Conservation (phyloP, 2,329 filamentous ascomycete genomes). For the Calonectria pteridis region DNA sequence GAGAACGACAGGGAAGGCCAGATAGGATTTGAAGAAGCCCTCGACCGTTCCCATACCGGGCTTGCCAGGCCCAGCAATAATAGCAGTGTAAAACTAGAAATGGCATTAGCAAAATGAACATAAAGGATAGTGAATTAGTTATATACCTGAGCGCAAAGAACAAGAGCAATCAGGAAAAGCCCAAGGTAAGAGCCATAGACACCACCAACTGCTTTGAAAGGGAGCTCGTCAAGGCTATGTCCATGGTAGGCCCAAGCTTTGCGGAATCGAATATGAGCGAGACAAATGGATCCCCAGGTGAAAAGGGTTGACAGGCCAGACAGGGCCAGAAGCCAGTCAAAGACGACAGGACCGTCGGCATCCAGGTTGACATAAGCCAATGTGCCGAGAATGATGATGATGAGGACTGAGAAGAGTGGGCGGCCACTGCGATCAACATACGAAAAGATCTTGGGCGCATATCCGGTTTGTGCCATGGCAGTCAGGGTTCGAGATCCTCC, state of each 20-base stretch:
- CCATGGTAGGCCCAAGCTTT: constrained; percentile 70
- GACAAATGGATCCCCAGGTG: constrained; percentile 74
- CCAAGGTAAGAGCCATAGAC: constrained; percentile 74
- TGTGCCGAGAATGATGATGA: constrained; percentile 61
- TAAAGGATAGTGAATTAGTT: neutral
- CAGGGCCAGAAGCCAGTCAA: constrained; percentile 74
- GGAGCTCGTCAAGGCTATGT: constrained; percentile 74
- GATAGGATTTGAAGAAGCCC: constrained; percentile 68
- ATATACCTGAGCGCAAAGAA: constrained; percentile 66
- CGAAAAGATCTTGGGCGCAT: constrained; percentile 65
- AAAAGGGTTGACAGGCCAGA: constrained; percentile 74
- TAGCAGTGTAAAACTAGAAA: constrained; percentile 62
- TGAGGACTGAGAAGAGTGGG: constrained; percentile 58
- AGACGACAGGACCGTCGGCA: constrained; percentile 63
- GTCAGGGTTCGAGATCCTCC: constrained; percentile 68
- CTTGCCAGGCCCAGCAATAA: constrained; percentile 51
- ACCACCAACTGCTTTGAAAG: constrained; percentile 72
- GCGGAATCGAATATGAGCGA: constrained; percentile 75
- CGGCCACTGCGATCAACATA: constrained; percentile 68
- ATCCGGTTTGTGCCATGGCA: constrained; percentile 66
- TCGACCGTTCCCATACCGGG: constrained; percentile 56
- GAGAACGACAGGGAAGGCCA: constrained; percentile 67
- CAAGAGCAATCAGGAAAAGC: constrained; percentile 66
- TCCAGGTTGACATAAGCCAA: constrained; percentile 62
- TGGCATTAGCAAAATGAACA: constrained; percentile 14